phyloP scores from a whole-genome alignment of 768 basidiomycete species.

The Kwoniella pini region DNA sequence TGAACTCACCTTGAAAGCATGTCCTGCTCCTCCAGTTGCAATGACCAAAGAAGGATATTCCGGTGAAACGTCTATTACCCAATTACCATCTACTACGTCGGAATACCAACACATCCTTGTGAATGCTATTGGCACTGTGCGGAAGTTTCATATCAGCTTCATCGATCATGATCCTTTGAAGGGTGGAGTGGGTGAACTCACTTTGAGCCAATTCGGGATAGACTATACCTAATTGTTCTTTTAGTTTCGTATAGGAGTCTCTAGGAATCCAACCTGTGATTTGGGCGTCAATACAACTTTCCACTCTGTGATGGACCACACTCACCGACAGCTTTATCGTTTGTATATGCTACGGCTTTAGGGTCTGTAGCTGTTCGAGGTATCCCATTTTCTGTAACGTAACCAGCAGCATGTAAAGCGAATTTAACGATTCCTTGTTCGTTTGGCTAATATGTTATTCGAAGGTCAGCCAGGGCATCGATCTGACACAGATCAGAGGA shows the following conservation, averaged over 20 bases:
- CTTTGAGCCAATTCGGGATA: slow-evolving; percentile 26
- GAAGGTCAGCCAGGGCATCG: too few species aligned
- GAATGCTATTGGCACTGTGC: slow-evolving; percentile 19
- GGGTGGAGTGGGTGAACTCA: slow-evolving; percentile 1
- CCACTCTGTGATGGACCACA: neutral
- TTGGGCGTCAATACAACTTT: neutral
- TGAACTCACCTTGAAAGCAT: slow-evolving; percentile 25
- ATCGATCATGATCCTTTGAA: too few species aligned
- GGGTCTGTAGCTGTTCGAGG: slow-evolving; percentile 27
- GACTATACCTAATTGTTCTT: neutral
- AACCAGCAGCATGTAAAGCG: slow-evolving; percentile 26
- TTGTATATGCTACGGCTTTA: slow-evolving; percentile 12
- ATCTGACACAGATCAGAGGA: neutral
- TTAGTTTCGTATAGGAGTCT: slow-evolving; percentile 10
- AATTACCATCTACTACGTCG: slow-evolving; percentile 23
- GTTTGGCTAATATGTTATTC: too few species aligned
- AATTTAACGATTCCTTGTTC: slow-evolving; percentile 24
- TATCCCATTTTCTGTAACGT: slow-evolving; percentile 14
- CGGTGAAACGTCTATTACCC: slow-evolving; percentile 22
- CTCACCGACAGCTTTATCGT: slow-evolving; percentile 19
- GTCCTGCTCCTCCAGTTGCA: slow-evolving; percentile 24
- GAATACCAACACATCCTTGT: slow-evolving; percentile 34
- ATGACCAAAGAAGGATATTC: slow-evolving; percentile 23
- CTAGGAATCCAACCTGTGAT: slow-evolving; percentile 27
- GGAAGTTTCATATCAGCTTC: too few species aligned